Evolutionary conservation across 164 flowering plant genomes (phyloP).

Genomic region (Platanus orientalis): DNA sequence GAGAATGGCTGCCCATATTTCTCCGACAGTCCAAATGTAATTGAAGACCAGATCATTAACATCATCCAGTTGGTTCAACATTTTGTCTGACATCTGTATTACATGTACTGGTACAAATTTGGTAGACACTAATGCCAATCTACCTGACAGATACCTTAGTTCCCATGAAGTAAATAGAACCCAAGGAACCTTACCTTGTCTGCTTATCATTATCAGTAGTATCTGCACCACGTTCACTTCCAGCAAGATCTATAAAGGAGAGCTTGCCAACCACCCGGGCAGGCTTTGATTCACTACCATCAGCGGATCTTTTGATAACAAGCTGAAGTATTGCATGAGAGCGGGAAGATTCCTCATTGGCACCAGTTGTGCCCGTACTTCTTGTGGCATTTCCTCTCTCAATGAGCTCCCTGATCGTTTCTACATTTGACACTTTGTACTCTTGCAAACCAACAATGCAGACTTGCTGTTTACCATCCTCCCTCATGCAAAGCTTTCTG

Average conservation of each 20-base stretch:
- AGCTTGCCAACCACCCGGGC: constrained; percentile 78
- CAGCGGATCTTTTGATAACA: constrained; percentile 65
- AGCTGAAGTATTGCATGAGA: constrained; percentile 99
- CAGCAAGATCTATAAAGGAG: constrained; percentile 96
- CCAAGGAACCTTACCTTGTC: constrained; percentile 52
- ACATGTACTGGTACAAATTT: no score
- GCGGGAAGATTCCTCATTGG: constrained; percentile 96
- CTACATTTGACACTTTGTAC: constrained; percentile 67
- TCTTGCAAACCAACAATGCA: constrained; percentile 96
- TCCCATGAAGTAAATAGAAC: background rate
- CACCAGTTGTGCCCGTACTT: constrained; percentile 96
- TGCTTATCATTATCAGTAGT: constrained; percentile 95
- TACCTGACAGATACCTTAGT: no score
- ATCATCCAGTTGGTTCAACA: no score
- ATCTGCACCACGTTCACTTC: constrained; percentile 99
- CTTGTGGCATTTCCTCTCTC: constrained; percentile 86
- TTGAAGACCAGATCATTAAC: no score
- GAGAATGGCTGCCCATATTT: no score
- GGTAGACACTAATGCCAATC: no score
- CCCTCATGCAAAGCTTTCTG: constrained; percentile 94
- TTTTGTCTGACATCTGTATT: no score
- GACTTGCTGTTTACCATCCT: constrained; percentile 94
- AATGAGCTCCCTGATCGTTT: constrained; percentile 66
- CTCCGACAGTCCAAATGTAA: no score
- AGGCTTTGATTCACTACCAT: constrained; percentile 75